Conservation (phyloP, 805 yeast species). For the Candida cerambycidarum region DNA sequence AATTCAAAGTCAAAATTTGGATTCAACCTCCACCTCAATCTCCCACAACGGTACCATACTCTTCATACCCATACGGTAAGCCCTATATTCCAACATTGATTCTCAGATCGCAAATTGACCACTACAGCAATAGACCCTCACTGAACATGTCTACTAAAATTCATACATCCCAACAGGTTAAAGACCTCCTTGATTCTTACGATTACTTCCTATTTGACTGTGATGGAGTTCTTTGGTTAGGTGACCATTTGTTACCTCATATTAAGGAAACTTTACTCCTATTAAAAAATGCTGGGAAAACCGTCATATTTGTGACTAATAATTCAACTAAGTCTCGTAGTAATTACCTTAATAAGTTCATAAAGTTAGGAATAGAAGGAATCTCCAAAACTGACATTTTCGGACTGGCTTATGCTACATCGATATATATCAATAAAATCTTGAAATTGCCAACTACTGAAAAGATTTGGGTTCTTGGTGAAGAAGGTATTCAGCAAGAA, state of each 20-base stretch:
- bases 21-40: too few species aligned
- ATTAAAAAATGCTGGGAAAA: slow-evolving; percentile 56
- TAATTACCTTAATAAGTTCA: slow-evolving; percentile 75
- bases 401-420: slow-evolving; percentile 90
- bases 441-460: slow-evolving; percentile 68
- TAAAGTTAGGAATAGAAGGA: slow-evolving; percentile 51
- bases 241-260: slow-evolving; percentile 74
- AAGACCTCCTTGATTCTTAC: slow-evolving; percentile 57
- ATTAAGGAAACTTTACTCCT: slow-evolving; percentile 73
- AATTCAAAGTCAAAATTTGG: too few species aligned
- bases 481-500: slow-evolving; percentile 81
- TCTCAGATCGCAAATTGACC: too few species aligned
- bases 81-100: too few species aligned
- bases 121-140: too few species aligned
- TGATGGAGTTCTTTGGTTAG: slow-evolving; percentile 97
- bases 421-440: slow-evolving; percentile 78
- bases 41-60: too few species aligned
- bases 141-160: slow-evolving; percentile 21
- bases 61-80: too few species aligned
- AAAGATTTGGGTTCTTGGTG: slow-evolving; percentile 90
- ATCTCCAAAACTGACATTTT: slow-evolving; percentile 68
- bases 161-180: slow-evolving; percentile 39
- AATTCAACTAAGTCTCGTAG: slow-evolving; percentile 88
- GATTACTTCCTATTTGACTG: slow-evolving; percentile 94
- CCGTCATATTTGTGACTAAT: slow-evolving; percentile 87